phyloP scores from a whole-genome alignment of 768 basidiomycete species.

The Calocybe gangraenosa region DNA sequence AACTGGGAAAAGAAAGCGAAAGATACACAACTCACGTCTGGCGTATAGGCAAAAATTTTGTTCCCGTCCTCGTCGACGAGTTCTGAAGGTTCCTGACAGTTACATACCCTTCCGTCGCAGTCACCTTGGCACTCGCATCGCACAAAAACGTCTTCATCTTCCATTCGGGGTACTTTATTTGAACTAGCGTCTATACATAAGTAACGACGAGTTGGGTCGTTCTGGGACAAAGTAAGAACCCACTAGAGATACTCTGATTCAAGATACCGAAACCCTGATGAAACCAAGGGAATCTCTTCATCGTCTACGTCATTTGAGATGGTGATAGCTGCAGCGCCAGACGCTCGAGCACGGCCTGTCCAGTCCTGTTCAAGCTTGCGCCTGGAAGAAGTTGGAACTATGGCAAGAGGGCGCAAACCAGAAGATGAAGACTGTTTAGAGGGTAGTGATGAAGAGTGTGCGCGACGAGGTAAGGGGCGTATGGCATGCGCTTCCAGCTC shows the following conservation, averaged over 20 bases:
- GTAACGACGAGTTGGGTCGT: too few relatives aligned
- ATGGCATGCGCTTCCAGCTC: background rate
- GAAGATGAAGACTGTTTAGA: background rate
- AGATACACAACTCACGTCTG: constrained; percentile 28
- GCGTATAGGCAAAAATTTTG: constrained; percentile 39
- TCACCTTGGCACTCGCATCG: constrained; percentile 36
- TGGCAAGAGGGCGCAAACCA: background rate
- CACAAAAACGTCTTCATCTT: constrained; percentile 30
- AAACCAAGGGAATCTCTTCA: constrained; percentile 40
- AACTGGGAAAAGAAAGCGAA: background rate
- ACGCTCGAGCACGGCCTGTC: constrained; percentile 23
- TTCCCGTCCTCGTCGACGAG: constrained; percentile 24
- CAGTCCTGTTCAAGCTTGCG: constrained; percentile 27
- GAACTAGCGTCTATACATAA: constrained; percentile 9
- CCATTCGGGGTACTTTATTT: constrained; percentile 9
- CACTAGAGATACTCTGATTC: constrained; percentile 50
- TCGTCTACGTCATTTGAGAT: constrained; percentile 39
- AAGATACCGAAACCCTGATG: constrained; percentile 43
- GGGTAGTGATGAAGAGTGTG: background rate
- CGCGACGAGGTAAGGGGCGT: background rate
- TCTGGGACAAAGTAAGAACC: constrained; percentile 15
- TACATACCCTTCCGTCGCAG: constrained; percentile 29
- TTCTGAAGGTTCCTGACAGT: constrained; percentile 45
- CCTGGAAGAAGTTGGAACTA: constrained; percentile 18
- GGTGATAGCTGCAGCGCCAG: constrained; percentile 28